A percentile compares a stretch with the other conserved stretches of the same genome.
These are phyloP conservation scores for Aristolochia fimbriata DNA, from an alignment of 164 flowering plant species.

Conservation along the genomic window DNA sequence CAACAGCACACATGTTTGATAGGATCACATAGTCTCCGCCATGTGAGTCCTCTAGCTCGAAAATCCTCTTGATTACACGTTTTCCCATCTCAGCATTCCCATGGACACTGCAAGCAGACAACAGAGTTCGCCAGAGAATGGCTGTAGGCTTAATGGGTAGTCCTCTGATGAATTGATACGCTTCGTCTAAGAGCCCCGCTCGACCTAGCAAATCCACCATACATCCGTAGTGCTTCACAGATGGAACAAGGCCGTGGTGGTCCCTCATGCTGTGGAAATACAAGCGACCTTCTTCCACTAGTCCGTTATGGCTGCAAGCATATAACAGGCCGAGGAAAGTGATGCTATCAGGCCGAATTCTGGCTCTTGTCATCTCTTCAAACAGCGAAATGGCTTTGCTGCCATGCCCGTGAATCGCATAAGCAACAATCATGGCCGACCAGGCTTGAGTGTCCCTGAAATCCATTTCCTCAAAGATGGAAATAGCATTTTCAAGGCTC, in stretches of 20 bases:
- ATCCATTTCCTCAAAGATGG: slow-evolving; percentile 41
- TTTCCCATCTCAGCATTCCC: slow-evolving; percentile 48
- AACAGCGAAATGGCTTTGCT: slow-evolving; percentile 36
- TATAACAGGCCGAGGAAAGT: slow-evolving; percentile 54
- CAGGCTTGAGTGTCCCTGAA: slow-evolving; percentile 54
- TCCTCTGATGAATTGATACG: slow-evolving; percentile 41
- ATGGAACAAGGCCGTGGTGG: slow-evolving; percentile 33
- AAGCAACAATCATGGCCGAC: slow-evolving; percentile 64
- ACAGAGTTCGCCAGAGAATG: slow-evolving; percentile 61
- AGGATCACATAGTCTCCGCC: slow-evolving; percentile 67
- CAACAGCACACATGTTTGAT: slow-evolving; percentile 59
- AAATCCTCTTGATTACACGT: slow-evolving; percentile 35
- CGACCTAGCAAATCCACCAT: slow-evolving; percentile 65
- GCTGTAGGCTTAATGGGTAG: slow-evolving; percentile 53
- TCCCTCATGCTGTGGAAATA: slow-evolving; percentile 45
- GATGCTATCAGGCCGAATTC: slow-evolving; percentile 41
- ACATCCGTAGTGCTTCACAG: slow-evolving; percentile 66
- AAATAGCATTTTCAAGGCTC: slow-evolving; percentile 44
- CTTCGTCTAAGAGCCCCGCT: slow-evolving; percentile 51
- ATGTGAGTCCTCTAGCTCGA: slow-evolving; percentile 48
- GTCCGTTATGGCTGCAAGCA: slow-evolving; percentile 60
- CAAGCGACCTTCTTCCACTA: slow-evolving; percentile 43
- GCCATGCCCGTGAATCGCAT: slow-evolving; percentile 55
- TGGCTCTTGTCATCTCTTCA: slow-evolving; percentile 38
- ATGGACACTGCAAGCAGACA: slow-evolving; percentile 55